These are phyloP conservation scores for Thamnidium elegans DNA, from an alignment of 192 early-diverging fungal species.

Conservation along the genomic window DNA sequence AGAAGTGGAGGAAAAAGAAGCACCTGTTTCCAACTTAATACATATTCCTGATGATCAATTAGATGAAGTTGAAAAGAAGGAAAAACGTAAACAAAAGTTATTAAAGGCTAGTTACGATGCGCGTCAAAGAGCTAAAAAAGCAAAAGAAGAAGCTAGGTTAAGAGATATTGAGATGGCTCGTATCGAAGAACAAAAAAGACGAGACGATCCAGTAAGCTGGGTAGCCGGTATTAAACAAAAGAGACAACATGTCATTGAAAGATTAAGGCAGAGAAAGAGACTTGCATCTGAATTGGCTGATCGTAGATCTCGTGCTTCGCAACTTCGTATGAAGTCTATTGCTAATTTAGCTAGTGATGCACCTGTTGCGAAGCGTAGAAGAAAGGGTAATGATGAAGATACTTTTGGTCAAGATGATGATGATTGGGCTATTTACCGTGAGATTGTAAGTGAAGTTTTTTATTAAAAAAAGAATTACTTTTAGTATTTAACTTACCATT, in stretches of 20 bases:
- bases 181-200: constrained; percentile 69
- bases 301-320: constrained; percentile 83
- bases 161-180: constrained; percentile 59
- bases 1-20: constrained; percentile 70
- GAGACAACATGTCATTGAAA: constrained; percentile 59
- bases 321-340: constrained; percentile 82
- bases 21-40: constrained; percentile 70
- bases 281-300: constrained; percentile 78
- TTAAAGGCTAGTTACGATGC: constrained; percentile 78
- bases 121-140: constrained; percentile 64
- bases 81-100: constrained; percentile 82
- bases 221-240: constrained; percentile 61
- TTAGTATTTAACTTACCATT: not conserved
- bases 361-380: constrained; percentile 49
- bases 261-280: constrained; percentile 66
- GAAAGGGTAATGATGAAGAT: constrained; percentile 74
- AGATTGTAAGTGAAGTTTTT: constrained; percentile 61
- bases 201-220: constrained; percentile 70
- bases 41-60: constrained; percentile 80
- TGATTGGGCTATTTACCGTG: constrained; percentile 90
- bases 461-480: too few species aligned
- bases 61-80: constrained; percentile 71
- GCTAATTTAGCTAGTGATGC: constrained; percentile 74
- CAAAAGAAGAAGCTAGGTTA: constrained; percentile 69
- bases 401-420: constrained; percentile 92